Evolutionary conservation across 805 yeast species (phyloP).

Genomic region (Candida chilensis): DNA sequence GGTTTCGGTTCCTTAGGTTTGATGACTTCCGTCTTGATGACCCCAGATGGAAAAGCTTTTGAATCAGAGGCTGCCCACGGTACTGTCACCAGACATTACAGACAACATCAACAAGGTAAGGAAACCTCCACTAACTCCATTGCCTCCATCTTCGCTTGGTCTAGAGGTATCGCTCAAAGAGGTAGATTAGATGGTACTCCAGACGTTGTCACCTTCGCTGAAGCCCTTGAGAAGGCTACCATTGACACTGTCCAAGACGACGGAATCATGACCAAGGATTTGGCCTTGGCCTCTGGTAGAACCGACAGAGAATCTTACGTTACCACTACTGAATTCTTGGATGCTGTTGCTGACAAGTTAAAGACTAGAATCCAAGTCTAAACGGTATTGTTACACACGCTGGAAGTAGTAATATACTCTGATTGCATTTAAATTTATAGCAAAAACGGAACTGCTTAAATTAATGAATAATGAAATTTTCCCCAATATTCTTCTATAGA

Average conservation of each 20-base stretch:
- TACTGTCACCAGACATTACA: conserved; percentile 79
- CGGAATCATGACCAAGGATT: conserved; percentile 76
- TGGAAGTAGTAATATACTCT: not conserved
- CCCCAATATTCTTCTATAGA: not conserved
- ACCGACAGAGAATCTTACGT: conserved; percentile 56
- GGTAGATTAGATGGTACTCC: conserved; percentile 69
- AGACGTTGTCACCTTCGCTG: conserved; percentile 60
- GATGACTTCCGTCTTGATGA: conserved; percentile 76
- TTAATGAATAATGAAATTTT: not conserved
- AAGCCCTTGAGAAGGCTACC: conserved; percentile 56
- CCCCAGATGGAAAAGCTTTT: conserved; percentile 81
- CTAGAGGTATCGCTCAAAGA: conserved; percentile 78
- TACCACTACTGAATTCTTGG: conserved; percentile 68
- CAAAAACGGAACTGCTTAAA: not conserved
- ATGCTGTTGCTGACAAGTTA: conserved; percentile 62
- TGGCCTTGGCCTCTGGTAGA: conserved; percentile 64
- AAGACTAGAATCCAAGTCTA: conserved; percentile 7
- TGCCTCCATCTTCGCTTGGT: conserved; percentile 82
- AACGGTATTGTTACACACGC: no score
- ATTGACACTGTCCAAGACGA: conserved; percentile 66
- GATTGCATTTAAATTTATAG: not conserved
- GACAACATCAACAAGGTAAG: conserved; percentile 75
- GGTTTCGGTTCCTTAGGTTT: conserved; percentile 80
- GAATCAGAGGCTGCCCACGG: conserved; percentile 88
- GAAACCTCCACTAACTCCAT: conserved; percentile 81